Conservation (phyloP, 2,329 filamentous ascomycete genomes). For the Colletotrichum noveboracense region DNA sequence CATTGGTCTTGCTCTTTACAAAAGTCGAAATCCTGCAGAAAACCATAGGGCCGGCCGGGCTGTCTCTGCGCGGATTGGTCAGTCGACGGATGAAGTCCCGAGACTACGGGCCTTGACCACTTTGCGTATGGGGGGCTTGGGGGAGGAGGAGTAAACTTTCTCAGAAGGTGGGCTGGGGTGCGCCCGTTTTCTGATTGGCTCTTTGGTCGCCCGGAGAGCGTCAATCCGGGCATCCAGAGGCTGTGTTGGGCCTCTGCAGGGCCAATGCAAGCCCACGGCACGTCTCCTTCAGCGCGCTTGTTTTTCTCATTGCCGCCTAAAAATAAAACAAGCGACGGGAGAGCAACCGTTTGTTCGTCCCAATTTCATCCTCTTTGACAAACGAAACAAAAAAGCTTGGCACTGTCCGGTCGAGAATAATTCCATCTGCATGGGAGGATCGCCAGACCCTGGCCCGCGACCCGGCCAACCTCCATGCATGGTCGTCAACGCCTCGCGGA, state of each 20-base stretch:
- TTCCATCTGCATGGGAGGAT: neutral
- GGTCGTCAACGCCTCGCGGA: conserved; percentile 13
- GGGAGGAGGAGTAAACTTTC: neutral
- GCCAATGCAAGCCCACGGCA: neutral
- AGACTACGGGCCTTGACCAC: neutral
- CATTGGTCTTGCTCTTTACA: neutral
- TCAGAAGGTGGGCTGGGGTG: neutral
- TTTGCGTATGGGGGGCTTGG: neutral
- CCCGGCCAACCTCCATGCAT: neutral
- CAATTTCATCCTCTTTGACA: neutral
- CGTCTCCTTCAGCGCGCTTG: conserved; percentile 9
- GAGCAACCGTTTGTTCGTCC: neutral
- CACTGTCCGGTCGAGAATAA: neutral
- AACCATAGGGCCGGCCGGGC: neutral
- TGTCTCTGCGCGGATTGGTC: neutral
- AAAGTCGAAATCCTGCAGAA: neutral
- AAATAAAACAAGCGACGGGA: conserved; percentile 16
- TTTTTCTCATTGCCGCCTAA: conserved; percentile 1
- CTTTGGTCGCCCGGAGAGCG: neutral
- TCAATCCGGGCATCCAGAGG: neutral
- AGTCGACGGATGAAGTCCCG: neutral
- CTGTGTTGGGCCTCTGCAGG: neutral
- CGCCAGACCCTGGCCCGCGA: neutral
- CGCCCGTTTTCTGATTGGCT: neutral
- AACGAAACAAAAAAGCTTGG: conserved; percentile 2